Percentiles rank a stretch among this genome's conserved stretches.
Evolutionary conservation across 2,329 filamentous ascomycete genomes (phyloP).

Genomic region (Atkinsonella texensis): DNA sequence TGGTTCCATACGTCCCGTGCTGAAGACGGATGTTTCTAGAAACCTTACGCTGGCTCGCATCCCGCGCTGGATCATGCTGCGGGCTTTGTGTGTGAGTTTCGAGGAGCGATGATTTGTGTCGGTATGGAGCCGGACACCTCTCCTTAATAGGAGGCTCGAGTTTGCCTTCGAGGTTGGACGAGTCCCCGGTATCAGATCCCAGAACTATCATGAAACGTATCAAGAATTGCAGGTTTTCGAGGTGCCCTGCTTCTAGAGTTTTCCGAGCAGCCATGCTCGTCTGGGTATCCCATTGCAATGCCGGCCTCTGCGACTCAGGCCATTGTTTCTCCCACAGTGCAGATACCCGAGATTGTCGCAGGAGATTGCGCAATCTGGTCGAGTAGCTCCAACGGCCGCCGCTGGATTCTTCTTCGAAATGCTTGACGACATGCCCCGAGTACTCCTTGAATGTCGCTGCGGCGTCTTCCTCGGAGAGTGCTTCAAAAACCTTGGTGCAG

Average conservation of each 20-base stretch:
- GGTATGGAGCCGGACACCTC: slow-evolving; percentile 5
- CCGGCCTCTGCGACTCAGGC: slow-evolving; percentile 21
- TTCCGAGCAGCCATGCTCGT: slow-evolving; percentile 30
- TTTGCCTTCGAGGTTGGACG: background rate
- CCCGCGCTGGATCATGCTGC: background rate
- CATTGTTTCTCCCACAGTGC: slow-evolving; percentile 25
- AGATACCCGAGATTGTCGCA: slow-evolving; percentile 26
- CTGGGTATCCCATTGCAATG: slow-evolving; percentile 29
- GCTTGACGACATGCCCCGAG: slow-evolving; percentile 33
- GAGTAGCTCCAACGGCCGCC: slow-evolving; percentile 32
- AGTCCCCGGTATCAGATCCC: slow-evolving; percentile 13
- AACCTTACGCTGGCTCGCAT: slow-evolving; percentile 1
- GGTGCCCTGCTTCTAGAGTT: slow-evolving; percentile 32
- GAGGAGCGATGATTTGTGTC: background rate
- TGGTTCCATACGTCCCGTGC: background rate
- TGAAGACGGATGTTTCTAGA: background rate
- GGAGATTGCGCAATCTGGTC: slow-evolving; percentile 31
- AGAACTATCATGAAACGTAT: slow-evolving; percentile 28
- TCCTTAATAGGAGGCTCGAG: slow-evolving; percentile 7
- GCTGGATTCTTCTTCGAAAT: slow-evolving; percentile 30
- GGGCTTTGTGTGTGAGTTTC: background rate
- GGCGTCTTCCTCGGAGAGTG: slow-evolving; percentile 26
- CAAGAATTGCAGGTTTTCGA: slow-evolving; percentile 26
- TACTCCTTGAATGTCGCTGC: slow-evolving; percentile 30
- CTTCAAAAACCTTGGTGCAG: slow-evolving; percentile 32